Base-by-base conservation (phyloP, 257 asterid genomes). In the Parsonsia alboflavescens region DNA sequence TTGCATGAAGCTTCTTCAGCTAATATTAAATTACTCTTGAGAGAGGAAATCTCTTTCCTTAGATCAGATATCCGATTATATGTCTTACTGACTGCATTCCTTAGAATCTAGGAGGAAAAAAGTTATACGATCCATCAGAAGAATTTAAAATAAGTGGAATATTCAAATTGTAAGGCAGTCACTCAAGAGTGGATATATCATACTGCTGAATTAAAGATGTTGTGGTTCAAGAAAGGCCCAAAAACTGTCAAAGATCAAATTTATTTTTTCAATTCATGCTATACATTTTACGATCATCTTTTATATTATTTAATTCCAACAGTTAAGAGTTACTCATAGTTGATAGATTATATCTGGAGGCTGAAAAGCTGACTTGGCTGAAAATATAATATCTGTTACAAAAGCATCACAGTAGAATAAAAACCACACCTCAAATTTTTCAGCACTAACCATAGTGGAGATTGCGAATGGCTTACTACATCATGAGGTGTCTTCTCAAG, bases 21-120 rank as follows among this genome's bases (percentile, higher is more conserved):
- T 59, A 72, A 67, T 45, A 84, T 74, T 75, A 90, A 82, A 83
- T 86, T 85, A 87, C 73, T 89, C 81, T 89, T 83, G 74, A 95
- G 88, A 71, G 90, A 87, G 22, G 85, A 68, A 70, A 92, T 85
- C 86, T 95, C 99, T 80, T 89, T 95, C 79, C 98, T 85, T 21
- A 95, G 85, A 86, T 95, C 99, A 85, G 87, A 78, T 56, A 90
- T 92, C 62, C 99, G 95, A 75, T 92, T 92, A 87, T 87, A 92
- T 36, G 99, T 92, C 89, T 95, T 95, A 75, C 86, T 83, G 76
- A 95, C 83, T 33, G 96, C 90, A 89, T 92, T 92, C 70, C 96
- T 80, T 68, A 95, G 89, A 80, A 95, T 81, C 99, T 94, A 82
- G 44, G 76, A 54, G 45, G 33, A 79, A 76, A 73, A 24, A 67